Conservation (phyloP, 2,329 filamentous ascomycete genomes). For the Colletotrichum higginsianum region DNA sequence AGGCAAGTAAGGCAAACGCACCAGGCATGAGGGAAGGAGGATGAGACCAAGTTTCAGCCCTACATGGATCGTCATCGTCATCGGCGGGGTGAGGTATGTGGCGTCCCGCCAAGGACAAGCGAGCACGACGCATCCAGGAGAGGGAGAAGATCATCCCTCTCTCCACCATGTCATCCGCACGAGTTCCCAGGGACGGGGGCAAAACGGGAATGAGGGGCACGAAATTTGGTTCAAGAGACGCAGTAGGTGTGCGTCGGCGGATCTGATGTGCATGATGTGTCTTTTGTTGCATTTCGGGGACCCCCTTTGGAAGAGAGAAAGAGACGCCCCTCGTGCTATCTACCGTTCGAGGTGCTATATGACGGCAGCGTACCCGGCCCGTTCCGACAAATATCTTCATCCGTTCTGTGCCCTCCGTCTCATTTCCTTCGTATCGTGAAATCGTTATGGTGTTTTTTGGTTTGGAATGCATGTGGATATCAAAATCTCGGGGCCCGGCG, state of each 20-base stretch:
- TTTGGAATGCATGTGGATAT: constrained; percentile 21
- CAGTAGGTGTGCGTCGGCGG: neutral
- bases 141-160: neutral
- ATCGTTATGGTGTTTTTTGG: constrained; percentile 28
- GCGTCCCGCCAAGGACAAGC: constrained; percentile 23
- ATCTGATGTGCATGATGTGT: neutral
- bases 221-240: neutral
- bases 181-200: neutral
- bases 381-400: neutral
- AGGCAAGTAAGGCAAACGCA: too few relatives aligned
- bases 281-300: constrained; percentile 4
- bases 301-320: neutral
- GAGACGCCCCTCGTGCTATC: constrained; percentile 7
- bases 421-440: constrained; percentile 38
- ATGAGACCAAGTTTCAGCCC: constrained; percentile 17
- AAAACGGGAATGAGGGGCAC: neutral
- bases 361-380: neutral
- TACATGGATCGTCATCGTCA: constrained; percentile 32
- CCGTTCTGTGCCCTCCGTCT: constrained; percentile 1
- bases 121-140: neutral
- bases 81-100: constrained; percentile 32
- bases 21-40: neutral
- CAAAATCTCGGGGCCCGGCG: constrained; percentile 21
- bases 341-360: constrained; percentile 5
- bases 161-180: neutral